Base-by-base conservation (phyloP, 257 asterid genomes). In the Rauvolfia tetraphylla region DNA sequence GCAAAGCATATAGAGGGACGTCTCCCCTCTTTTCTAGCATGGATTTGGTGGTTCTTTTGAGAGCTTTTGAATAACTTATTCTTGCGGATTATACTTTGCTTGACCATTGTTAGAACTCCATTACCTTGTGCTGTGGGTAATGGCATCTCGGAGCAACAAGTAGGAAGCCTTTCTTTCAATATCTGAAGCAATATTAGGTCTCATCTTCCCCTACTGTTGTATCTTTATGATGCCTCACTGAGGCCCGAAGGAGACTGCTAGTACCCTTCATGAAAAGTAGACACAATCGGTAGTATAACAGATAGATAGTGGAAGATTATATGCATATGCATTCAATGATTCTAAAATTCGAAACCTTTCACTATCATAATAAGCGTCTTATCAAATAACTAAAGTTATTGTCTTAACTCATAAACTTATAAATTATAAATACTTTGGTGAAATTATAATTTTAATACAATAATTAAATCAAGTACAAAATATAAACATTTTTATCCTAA, bases 11-110 rank as follows among this genome's bases (percentile, higher is more conserved):
- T 68, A 54, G 74, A 42, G 54, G 5, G 36, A n/a, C n/a, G n/a
- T n/a, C n/a, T n/a, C n/a, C n/a, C n/a, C 25, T 71, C 63, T 53
- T 76, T 56, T 65, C 14, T 51, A 69, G 72, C 65, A 36, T 61
- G 54, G 73, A 38, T 51, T 49, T 20, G 65, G 20, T 68, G 78
- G 76, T 56, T 78, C 51, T 74, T 71, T 57, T 73, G 29, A 41
- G 76, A 27, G 57, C 84, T 85, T 84, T 85, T 79, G 62, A 76
- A 78, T 80, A 34, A 38, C 76, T 61, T 76, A 49, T 62, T 78
- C 57, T 56, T 63, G 20, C 29, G 68, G 72, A 80, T 79, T 85
- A 87, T 92, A 71, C 97, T 92, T 90, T 84, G 81, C 97, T 89
- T 93, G 79, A 84, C 76, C 72, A 75, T 65, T 68, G 49, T 66